Percentiles rank a stretch among this genome's conserved stretches.
phyloP scores from a whole-genome alignment of 805 yeast species.

The Geotrichum ghanense region DNA sequence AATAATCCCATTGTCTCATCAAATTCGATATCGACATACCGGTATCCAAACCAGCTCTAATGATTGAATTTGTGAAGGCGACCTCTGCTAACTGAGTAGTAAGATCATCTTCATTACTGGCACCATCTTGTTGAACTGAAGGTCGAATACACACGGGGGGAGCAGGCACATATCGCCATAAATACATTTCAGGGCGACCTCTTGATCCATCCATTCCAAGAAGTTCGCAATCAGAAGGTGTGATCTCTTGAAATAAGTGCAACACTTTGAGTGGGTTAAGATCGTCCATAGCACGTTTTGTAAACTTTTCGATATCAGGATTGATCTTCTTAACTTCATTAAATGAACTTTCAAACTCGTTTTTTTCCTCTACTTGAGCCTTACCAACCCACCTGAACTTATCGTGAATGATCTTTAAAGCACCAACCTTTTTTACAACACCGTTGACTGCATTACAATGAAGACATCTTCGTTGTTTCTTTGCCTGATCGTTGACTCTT shows the following conservation, averaged over 20 bases:
- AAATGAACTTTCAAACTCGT: conserved; percentile 79
- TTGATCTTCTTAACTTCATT: conserved; percentile 58
- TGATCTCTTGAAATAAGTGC: conserved; percentile 74
- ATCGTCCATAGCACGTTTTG: conserved; percentile 83
- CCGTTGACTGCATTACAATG: conserved; percentile 86
- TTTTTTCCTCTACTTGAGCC: conserved; percentile 73
- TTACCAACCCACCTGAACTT: conserved; percentile 94
- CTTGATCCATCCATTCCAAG: conserved; percentile 80
- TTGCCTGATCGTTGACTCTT: conserved; percentile 80
- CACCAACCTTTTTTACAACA: conserved; percentile 95
- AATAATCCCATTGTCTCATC: conserved; percentile 98
- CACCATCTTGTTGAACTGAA: conserved; percentile 86
- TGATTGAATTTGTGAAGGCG: conserved; percentile 92
- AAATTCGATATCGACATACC: conserved; percentile 86
- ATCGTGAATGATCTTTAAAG: conserved; percentile 90
- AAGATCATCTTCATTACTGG: conserved; percentile 93
- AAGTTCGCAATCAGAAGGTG: conserved; percentile 82
- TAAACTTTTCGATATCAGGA: conserved; percentile 82
- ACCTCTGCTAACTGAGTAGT: conserved; percentile 94
- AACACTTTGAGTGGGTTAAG: conserved; percentile 85
- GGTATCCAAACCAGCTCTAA: conserved; percentile 87
- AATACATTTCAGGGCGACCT: conserved; percentile 91
- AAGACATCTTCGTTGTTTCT: conserved; percentile 85
- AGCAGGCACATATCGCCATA: conserved; percentile 96
- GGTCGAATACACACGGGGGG: conserved; percentile 99